These are phyloP conservation scores for Cadophora sp. DNA, from an alignment of 2,329 filamentous ascomycete species.

Conservation along the genomic window DNA sequence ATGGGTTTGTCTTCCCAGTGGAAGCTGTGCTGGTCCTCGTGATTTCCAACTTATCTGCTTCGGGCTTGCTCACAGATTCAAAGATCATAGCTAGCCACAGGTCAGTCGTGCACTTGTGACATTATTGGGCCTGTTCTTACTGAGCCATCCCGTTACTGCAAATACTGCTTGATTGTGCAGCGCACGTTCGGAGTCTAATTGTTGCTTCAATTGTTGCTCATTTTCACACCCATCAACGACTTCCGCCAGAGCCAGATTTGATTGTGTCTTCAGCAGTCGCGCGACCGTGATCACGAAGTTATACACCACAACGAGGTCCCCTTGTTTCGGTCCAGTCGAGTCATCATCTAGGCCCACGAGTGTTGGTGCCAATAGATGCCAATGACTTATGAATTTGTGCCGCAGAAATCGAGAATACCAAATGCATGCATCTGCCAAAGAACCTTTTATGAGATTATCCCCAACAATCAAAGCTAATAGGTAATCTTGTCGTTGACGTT, in stretches of 20 bases:
- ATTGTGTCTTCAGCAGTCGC: constrained; percentile 4
- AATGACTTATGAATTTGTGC: constrained; percentile 15
- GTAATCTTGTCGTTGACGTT: constrained; percentile 7
- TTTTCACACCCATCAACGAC: constrained; percentile 24
- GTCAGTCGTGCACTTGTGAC: background rate
- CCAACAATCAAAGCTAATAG: background rate
- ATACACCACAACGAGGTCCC: constrained; percentile 20
- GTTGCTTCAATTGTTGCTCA: constrained; percentile 12
- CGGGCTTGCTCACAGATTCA: constrained; percentile 11
- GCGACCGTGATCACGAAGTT: constrained; percentile 16
- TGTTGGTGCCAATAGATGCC: constrained; percentile 16
- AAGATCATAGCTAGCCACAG: constrained; percentile 13
- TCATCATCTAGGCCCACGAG: constrained; percentile 17
- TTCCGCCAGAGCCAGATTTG: constrained; percentile 12
- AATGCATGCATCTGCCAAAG: constrained; percentile 4
- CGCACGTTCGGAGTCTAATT: constrained; percentile 22
- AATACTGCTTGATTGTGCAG: constrained; percentile 25
- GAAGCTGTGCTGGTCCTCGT: constrained; percentile 20
- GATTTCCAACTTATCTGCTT: constrained; percentile 19
- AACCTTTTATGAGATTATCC: constrained; percentile 17
- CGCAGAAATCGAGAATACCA: constrained; percentile 19
- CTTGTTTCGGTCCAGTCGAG: constrained; percentile 1
- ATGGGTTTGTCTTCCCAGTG: background rate
- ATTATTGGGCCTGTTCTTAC: constrained; percentile 6
- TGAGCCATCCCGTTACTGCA: constrained; percentile 22